Evolutionary conservation across 2,329 filamentous ascomycete genomes (phyloP).

Genomic region (Balansia obtecta): DNA sequence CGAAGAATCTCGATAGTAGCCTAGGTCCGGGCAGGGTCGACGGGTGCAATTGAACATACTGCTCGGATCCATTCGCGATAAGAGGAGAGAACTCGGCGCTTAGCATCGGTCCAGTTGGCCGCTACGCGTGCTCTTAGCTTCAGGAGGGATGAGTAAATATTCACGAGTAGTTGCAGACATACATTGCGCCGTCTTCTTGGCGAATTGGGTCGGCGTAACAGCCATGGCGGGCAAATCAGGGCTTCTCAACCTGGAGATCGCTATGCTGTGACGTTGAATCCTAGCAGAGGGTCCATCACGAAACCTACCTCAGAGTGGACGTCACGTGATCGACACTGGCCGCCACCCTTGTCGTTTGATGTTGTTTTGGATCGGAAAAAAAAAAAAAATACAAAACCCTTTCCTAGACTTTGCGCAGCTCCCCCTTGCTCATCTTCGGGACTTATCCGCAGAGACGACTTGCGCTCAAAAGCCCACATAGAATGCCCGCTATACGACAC

Average conservation of each 20-base stretch:
- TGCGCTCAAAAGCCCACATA: slow-evolving; percentile 1
- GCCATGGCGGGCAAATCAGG: slow-evolving; percentile 51
- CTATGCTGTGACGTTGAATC: slow-evolving; percentile 17
- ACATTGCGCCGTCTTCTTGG: slow-evolving; percentile 69
- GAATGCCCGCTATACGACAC: slow-evolving; percentile 68
- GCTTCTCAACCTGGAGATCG: slow-evolving; percentile 17
- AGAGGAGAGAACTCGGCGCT: slow-evolving; percentile 70
- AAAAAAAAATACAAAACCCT: neutral
- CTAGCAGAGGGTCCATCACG: slow-evolving; percentile 3
- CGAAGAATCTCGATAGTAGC: too few relatives aligned
- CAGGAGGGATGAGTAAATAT: neutral
- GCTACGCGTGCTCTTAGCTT: slow-evolving; percentile 44
- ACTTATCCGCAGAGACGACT: neutral
- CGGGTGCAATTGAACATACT: slow-evolving; percentile 46
- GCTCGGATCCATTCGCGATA: slow-evolving; percentile 95
- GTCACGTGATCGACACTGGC: slow-evolving; percentile 17
- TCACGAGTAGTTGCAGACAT: slow-evolving; percentile 22
- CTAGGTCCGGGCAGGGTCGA: too few relatives aligned
- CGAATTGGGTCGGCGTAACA: slow-evolving; percentile 88
- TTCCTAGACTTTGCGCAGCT: neutral
- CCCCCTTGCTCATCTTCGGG: neutral
- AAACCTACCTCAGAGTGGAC: slow-evolving; percentile 2
- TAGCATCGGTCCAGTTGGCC: slow-evolving; percentile 79
- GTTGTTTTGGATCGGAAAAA: neutral
- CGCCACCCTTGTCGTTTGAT: slow-evolving; percentile 10